Percentiles rank a stretch among this genome's conserved stretches.
These are phyloP conservation scores for Calycina marina DNA, from an alignment of 2,329 filamentous ascomycete genomes.

Conservation along the genomic window DNA sequence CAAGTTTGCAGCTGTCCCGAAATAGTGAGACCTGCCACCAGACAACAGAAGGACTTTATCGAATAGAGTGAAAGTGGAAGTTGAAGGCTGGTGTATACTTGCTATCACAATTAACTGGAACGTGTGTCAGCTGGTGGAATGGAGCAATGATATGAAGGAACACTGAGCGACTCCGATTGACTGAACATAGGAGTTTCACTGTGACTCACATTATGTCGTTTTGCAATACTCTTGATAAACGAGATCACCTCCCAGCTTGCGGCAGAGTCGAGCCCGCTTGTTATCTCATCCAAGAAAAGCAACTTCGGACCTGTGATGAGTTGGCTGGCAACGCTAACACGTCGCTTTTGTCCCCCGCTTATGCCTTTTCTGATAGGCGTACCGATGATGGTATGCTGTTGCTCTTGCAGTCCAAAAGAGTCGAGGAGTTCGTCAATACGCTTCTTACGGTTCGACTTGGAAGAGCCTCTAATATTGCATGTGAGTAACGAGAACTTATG, in stretches of 20 bases:
- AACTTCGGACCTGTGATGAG: conserved; percentile 53
- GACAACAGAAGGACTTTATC: conserved; percentile 67
- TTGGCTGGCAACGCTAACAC: conserved; percentile 66
- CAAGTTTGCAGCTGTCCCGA: conserved; percentile 45
- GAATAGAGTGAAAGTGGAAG: conserved; percentile 64
- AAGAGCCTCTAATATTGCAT: conserved; percentile 21
- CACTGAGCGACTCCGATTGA: neutral
- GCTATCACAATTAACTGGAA: conserved; percentile 58
- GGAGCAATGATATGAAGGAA: neutral
- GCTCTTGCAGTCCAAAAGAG: conserved; percentile 58
- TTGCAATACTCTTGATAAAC: conserved; percentile 35
- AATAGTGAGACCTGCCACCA: conserved; percentile 56
- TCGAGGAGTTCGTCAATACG: conserved; percentile 53
- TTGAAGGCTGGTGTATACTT: conserved; percentile 77
- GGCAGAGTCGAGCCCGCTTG: conserved; percentile 67
- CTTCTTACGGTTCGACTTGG: conserved; percentile 39
- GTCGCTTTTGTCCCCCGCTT: conserved; percentile 71
- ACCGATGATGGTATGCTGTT: conserved; percentile 59
- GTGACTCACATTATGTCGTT: conserved; percentile 45
- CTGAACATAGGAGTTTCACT: conserved; percentile 53
- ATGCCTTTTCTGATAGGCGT: conserved; percentile 74
- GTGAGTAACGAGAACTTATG: conserved; percentile 2
- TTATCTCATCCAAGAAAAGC: conserved; percentile 74
- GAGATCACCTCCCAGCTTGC: conserved; percentile 45
- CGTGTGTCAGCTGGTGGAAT: neutral